These are phyloP conservation scores for Starmerella geochares DNA, from an alignment of 805 yeast species.

Conservation along the genomic window DNA sequence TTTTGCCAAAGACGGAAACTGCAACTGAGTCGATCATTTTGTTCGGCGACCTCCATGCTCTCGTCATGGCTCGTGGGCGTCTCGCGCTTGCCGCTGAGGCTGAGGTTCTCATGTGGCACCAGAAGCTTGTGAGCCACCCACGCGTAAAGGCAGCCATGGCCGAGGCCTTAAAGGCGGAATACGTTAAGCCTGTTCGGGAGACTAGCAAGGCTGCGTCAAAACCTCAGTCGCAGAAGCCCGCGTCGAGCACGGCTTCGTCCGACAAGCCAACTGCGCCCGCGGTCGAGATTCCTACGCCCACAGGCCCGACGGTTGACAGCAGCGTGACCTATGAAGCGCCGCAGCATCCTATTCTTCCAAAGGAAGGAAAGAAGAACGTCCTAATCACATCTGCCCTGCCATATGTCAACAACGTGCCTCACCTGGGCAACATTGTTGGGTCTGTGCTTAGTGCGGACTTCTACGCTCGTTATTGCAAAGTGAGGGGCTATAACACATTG, in stretches of 20 bases:
- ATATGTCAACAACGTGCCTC: conserved; percentile 96
- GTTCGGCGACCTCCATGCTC: conserved; percentile 38
- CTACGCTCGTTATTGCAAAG: conserved; percentile 78
- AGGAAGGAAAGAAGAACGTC: conserved; percentile 62
- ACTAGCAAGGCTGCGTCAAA: background rate
- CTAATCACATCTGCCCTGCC: conserved; percentile 94
- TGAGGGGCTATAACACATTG: conserved; percentile 76
- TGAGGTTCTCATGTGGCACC: conserved; percentile 30
- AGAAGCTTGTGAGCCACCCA: conserved; percentile 27
- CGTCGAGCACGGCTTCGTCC: conserved; percentile 11
- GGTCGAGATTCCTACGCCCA: conserved; percentile 18
- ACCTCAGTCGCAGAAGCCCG: background rate
- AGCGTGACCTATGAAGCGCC: conserved; percentile 1
- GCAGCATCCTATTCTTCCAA: conserved; percentile 47
- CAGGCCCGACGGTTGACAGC: conserved; percentile 16
- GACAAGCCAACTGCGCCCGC: conserved; percentile 34
- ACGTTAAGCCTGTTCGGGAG: conserved; percentile 14
- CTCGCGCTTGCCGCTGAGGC: conserved; percentile 29
- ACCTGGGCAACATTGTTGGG: conserved; percentile 93
- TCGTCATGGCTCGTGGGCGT: conserved; percentile 30
- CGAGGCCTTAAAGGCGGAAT: conserved; percentile 20
- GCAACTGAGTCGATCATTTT: conserved; percentile 37
- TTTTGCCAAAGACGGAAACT: conserved; percentile 28
- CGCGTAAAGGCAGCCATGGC: conserved; percentile 26
- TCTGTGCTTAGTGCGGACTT: conserved; percentile 92